Conservation (phyloP, 768 basidiomycete genomes). For the Pisolithus orientalis region DNA sequence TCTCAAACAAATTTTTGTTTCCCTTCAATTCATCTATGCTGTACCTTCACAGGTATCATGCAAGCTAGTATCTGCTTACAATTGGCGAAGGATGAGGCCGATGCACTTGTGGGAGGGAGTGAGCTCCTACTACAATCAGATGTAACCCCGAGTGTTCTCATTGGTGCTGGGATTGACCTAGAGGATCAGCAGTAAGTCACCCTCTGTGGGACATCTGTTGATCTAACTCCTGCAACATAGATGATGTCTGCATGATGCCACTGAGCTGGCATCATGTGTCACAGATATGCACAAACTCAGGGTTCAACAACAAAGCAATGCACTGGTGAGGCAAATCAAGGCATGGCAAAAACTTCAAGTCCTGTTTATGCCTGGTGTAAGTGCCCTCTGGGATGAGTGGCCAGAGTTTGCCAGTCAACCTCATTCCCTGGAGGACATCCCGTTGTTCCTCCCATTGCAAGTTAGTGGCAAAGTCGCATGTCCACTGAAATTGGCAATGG, state of each 20-base stretch:
- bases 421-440: no score
- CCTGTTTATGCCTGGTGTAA: constrained; percentile 6
- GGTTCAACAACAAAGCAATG: not conserved
- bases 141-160: no score
- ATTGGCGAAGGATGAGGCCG: constrained; percentile 10
- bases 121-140: no score
- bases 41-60: not conserved
- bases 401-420: no score
- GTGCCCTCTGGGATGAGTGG: no score
- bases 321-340: not conserved
- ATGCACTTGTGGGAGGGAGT: not conserved
- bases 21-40: no score
- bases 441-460: no score
- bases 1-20: not conserved
- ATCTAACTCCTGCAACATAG: not conserved
- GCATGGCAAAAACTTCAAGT: constrained; percentile 3
- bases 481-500: no score
- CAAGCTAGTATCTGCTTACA: constrained; percentile 8
- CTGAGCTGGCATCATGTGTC: not conserved
- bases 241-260: not conserved
- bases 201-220: no score
- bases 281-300: not conserved
- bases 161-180: no score
- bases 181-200: no score
- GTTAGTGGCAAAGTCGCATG: no score